phyloP scores from a whole-genome alignment of 345 rosid genomes.

The Isatis tinctoria region DNA sequence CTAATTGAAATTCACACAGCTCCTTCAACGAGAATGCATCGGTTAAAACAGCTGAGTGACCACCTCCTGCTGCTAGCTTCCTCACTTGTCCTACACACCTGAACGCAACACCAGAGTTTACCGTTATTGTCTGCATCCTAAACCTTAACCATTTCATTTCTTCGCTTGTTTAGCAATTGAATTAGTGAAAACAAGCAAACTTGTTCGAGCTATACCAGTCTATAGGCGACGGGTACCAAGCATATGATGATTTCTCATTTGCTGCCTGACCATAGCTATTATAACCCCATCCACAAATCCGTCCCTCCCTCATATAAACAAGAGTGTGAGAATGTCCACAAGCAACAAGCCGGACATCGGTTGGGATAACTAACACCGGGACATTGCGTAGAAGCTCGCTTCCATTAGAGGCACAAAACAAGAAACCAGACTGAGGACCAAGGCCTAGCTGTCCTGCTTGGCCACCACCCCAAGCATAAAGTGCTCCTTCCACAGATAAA shows the following conservation, averaged over 20 bases:
- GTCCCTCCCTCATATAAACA: constrained; percentile 63
- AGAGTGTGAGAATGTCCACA: constrained; percentile 97
- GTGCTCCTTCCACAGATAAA: constrained; percentile 68
- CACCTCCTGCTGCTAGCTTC: constrained; percentile 96
- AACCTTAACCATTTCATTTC: not conserved
- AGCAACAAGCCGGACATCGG: constrained; percentile 71
- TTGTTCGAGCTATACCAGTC: constrained; percentile 62
- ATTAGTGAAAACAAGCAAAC: constrained; percentile 2
- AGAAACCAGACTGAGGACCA: constrained; percentile 71
- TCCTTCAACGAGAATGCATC: constrained; percentile 95
- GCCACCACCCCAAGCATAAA: constrained; percentile 97
- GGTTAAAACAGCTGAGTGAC: constrained; percentile 91
- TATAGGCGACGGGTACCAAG: constrained; percentile 96
- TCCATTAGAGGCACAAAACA: constrained; percentile 59
- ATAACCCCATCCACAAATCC: constrained; percentile 96
- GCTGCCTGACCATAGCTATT: constrained; percentile 97
- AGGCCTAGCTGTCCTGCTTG: constrained; percentile 90
- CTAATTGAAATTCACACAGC: constrained; percentile 87
- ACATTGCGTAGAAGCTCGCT: constrained; percentile 64
- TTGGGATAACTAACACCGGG: constrained; percentile 68
- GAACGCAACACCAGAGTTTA: constrained; percentile 20
- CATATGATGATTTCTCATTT: constrained; percentile 76
- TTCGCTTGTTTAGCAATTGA: not conserved
- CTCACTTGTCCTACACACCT: constrained; percentile 95
- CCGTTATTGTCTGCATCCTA: not conserved